Evolutionary conservation across 1,284 basidiomycete species (phyloP), one percentile per base, ranked within the genome.

Genomic region (Ceratobasidium theobromae): DNA sequence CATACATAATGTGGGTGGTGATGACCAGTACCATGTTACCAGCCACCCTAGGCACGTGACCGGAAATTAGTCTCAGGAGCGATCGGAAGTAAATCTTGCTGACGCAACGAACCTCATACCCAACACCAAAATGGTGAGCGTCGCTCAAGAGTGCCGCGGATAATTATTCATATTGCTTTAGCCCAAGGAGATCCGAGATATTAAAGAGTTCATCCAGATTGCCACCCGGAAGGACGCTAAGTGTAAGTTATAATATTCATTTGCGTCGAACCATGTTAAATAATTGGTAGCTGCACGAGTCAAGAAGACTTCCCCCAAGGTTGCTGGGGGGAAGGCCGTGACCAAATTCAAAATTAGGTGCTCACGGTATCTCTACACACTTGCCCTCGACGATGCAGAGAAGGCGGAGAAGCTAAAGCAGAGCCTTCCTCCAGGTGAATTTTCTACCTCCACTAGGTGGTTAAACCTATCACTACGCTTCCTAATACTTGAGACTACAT

Each of bases 341-440:
- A 96, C 92, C 78, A 98, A 99, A 83, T 98, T 99, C 88, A 99
- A 99, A 86, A 87, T 99, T 77, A 88, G 96, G 79, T 98, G 95
- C 84, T 91, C 92, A 70, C 86, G 91, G 76, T 98, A 96, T 82
- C 90, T 99, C 71, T 99, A 99, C 89, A 99, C 97, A 32, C 87
- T 99, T 72, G 87, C 89, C 71, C 81, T 99, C 76, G 89, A 95
- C 77, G 97, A 99, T 81, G 86, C 91, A 75, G 95, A 98, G 80
- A 98, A 98, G 86, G 97, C 97, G 53, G 94, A 97, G 78, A 99
- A 98, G 85, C 88, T 99, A 74, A 88, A 91, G 84, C 92, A 93
- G 82, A 91, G 88, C 75, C 84, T 99, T 62, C 96, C 96, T 69
- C 96, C 97, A 76, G 91, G 95, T 95, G 75, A 73, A 89, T 81